A percentile compares a stretch with the other conserved stretches of the same genome.
These are phyloP conservation scores for Trametes maxima DNA, from an alignment of 768 basidiomycete genomes.

Conservation along the genomic window DNA sequence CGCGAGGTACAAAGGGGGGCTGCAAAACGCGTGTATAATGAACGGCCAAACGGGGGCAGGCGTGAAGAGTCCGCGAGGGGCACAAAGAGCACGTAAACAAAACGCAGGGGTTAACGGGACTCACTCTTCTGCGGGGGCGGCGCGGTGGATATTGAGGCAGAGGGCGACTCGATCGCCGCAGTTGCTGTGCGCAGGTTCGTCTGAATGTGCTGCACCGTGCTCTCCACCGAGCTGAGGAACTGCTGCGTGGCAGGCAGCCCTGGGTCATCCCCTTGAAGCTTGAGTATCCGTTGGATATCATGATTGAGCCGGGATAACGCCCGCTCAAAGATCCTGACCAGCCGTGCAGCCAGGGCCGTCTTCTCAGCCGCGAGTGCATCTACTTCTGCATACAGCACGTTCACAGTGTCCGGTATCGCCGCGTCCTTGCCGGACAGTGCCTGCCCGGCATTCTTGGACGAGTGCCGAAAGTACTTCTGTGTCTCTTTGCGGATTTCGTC, in stretches of 20 bases:
- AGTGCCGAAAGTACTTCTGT: conserved; percentile 47
- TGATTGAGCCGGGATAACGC: conserved; percentile 50
- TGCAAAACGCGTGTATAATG: not conserved
- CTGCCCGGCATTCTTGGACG: conserved; percentile 35
- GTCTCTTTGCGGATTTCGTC: conserved; percentile 48
- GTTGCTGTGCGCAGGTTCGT: conserved; percentile 41
- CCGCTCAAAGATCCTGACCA: conserved; percentile 46
- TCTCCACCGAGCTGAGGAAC: conserved; percentile 29
- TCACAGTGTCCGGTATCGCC: conserved; percentile 40
- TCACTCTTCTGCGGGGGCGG: conserved; percentile 27
- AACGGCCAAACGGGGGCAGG: not conserved
- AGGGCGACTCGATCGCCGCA: conserved; percentile 29
- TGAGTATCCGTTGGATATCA: conserved; percentile 47
- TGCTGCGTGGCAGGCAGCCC: conserved; percentile 34
- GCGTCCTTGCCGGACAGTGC: conserved; percentile 36
- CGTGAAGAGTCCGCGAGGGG: not conserved
- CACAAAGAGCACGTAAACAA: not conserved
- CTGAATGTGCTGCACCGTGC: conserved; percentile 44
- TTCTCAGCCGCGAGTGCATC: conserved; percentile 46
- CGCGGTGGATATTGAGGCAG: conserved; percentile 16
- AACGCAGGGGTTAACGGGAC: not conserved
- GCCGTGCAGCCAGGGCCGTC: conserved; percentile 44
- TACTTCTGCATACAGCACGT: conserved; percentile 32
- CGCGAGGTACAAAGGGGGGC: not conserved
- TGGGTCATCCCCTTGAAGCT: conserved; percentile 48